Evolutionary conservation across 2,329 filamentous ascomycete genomes (phyloP), one percentile per base, ranked within the genome.

Genomic region (Conoideocrella luteorostrata): DNA sequence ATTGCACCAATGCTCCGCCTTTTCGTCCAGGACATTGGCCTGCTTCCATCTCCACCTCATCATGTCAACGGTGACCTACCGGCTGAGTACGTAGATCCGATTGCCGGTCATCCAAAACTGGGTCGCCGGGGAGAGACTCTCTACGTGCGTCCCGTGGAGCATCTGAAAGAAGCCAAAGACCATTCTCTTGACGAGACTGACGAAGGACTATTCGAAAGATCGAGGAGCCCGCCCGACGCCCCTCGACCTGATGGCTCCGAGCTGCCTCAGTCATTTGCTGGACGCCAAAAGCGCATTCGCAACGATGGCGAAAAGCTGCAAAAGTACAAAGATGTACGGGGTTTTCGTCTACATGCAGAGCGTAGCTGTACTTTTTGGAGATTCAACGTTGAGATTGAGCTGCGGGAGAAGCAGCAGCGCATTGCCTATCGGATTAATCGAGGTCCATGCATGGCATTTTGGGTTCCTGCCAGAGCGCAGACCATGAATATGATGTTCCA

Each of bases 401-500:
- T 98, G 13, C 75, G 77, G 4, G 73, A 81, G 17, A 76, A 73
- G 46, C 87, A 97, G 64, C 80, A 90, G 55, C 84, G 91, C 30
- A 86, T 98, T 50, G 91, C 90, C 0, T 98, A 98, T 64, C 86
- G 90, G 43, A 95, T 98, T 69, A 98, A 98, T 58, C 77, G 84
- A 37, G 91, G 93, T 1, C 90, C 91, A 5, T 80, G 88, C 3
- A 82, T 87, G 41, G 88, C 85, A 2, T 98, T 98, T 62, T 98
- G 93, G 91, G 88, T 98, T 1, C 93, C 94, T 5, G 85, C 84
- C 24, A 78, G 75, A 39, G 84, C 81, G 13, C 77, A 95, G 61
- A 79, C 86, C 3, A 98, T 98, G 93, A 96, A 97, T 67, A 87
- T 96, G 61, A 95, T 97, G 89, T 98, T 96, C 68, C 80, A 97